Evolutionary conservation across 139 green algal genomes (phyloP), one percentile per base, ranked within the genome.

Genomic region (Chlamydomonas applanata): DNA sequence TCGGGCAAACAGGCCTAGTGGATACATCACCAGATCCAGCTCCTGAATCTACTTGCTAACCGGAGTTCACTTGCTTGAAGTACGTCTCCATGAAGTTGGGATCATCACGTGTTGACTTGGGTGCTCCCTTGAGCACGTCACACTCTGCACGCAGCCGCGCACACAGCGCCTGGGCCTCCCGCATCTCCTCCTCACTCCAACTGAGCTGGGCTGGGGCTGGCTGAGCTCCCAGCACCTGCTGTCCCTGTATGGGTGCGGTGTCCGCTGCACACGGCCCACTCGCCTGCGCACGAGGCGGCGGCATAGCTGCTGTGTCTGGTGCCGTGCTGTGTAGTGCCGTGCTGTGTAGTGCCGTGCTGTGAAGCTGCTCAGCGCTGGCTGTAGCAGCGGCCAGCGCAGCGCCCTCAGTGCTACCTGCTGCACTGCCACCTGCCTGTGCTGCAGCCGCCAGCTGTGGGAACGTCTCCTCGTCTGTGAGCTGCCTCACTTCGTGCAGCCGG

Each of bases 1-100:
- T n/a, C n/a, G n/a, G n/a, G n/a, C n/a, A n/a, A n/a, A n/a, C n/a
- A n/a, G n/a, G n/a, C n/a, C n/a, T n/a, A n/a, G n/a, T n/a, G n/a
- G n/a, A n/a, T n/a, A n/a, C n/a, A n/a, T n/a, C n/a, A n/a, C n/a
- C n/a, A n/a, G n/a, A n/a, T n/a, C n/a, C n/a, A n/a, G n/a, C n/a
- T n/a, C n/a, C n/a, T n/a, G n/a, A n/a, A n/a, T n/a, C n/a, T n/a
- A n/a, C n/a, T n/a, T n/a, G n/a, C n/a, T n/a, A n/a, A n/a, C n/a
- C n/a, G n/a, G n/a, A n/a, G n/a, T n/a, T n/a, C n/a, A 49, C 40
- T 49, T 49, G 40, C 40, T 49, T 82, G 84, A 89, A 95, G 73
- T 89, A 97, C 35, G 68, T 91, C n/a, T 86, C 82, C 77, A 96
- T 81, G 80, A 96, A 96, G 19, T 91, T 65, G 0, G 91, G 91